Percentiles rank a stretch among this genome's conserved stretches.
phyloP scores from a whole-genome alignment of 257 asterid genomes.

The Coffea eugenioides region DNA sequence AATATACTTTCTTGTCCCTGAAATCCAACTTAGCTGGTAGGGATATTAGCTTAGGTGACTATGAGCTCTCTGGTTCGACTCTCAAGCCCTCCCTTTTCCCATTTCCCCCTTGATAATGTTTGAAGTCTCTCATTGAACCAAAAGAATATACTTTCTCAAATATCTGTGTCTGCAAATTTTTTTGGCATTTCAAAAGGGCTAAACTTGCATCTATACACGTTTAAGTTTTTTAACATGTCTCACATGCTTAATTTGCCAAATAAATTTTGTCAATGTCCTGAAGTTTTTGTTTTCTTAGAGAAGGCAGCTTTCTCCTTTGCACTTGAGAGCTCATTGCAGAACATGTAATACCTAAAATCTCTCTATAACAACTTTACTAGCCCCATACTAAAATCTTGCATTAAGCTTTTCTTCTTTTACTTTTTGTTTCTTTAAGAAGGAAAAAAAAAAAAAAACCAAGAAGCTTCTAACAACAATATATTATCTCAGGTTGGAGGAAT shows the following conservation, averaged over 20 bases:
- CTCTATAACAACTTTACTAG: background rate
- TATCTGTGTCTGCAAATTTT: background rate
- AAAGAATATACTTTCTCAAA: background rate
- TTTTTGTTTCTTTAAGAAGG: no score
- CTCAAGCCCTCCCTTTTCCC: no score
- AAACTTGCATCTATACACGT: no score
- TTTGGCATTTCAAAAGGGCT: background rate
- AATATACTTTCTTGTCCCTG: background rate
- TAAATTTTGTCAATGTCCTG: background rate
- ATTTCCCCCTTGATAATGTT: no score
- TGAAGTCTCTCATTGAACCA: no score
- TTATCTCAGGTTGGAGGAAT: constrained; percentile 18
- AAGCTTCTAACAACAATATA: background rate
- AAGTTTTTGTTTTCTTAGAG: background rate
- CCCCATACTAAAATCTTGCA: background rate
- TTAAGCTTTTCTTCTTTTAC: background rate
- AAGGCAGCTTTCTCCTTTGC: background rate
- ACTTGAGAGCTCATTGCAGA: background rate
- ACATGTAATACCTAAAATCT: background rate
- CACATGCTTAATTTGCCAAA: background rate
- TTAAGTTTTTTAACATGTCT: no score
- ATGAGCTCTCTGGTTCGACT: no score
- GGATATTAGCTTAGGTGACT: no score
- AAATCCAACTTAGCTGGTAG: no score
- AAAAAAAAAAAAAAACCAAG: background rate